These are phyloP conservation scores for Cladosporium sp. DNA, from an alignment of 2,329 filamentous ascomycete genomes.

Conservation along the genomic window DNA sequence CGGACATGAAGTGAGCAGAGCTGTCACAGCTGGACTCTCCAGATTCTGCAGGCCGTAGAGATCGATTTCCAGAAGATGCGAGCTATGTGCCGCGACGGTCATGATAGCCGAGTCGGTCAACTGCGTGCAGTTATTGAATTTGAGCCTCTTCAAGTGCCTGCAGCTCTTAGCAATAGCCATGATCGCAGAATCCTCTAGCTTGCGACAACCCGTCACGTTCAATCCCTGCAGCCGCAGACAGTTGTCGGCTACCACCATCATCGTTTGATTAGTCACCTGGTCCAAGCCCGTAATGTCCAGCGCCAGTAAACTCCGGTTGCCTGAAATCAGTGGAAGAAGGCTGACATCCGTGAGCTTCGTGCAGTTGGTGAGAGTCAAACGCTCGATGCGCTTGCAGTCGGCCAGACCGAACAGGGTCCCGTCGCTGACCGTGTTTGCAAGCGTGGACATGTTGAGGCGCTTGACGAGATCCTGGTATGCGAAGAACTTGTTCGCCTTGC, in stretches of 20 bases:
- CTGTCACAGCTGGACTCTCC: constrained; percentile 77
- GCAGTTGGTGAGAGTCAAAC: constrained; percentile 89
- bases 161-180: constrained; percentile 76
- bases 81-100: constrained; percentile 83
- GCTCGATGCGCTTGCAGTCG: constrained; percentile 85
- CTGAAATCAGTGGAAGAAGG: constrained; percentile 71
- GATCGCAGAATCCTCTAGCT: constrained; percentile 82
- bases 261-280: constrained; percentile 75
- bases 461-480: constrained; percentile 87
- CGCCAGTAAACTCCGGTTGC: constrained; percentile 77
- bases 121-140: constrained; percentile 89
- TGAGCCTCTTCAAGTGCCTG: constrained; percentile 84
- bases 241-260: constrained; percentile 72
- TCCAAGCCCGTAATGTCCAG: constrained; percentile 83
- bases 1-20: constrained; percentile 71
- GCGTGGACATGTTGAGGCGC: constrained; percentile 79
- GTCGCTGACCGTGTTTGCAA: constrained; percentile 76
- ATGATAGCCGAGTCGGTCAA: constrained; percentile 77
- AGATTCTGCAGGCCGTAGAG: constrained; percentile 80
- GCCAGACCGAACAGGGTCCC: constrained; percentile 79
- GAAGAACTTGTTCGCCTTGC: constrained; percentile 72
- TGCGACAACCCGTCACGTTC: constrained; percentile 83
- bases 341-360: constrained; percentile 78
- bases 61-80: constrained; percentile 93
- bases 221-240: constrained; percentile 85